Evolutionary conservation across 805 yeast species (phyloP), one percentile per base, ranked within the genome.

Genomic region (Wickerhamomyces tratensis): DNA sequence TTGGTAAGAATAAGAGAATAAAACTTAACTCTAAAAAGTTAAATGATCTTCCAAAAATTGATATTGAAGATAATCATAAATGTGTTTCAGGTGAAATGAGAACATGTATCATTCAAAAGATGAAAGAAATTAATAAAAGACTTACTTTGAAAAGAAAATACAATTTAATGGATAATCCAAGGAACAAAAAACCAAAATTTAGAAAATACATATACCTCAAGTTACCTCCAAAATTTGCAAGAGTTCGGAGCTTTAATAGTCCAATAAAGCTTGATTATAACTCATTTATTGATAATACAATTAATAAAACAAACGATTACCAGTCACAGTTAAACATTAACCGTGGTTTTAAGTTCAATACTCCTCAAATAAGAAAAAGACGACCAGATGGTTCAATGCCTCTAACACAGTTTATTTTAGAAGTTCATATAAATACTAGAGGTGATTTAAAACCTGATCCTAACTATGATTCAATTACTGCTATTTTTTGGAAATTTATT

Each of bases 401-500:
- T 26, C 53, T 88, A 52, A 68, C 82, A 0, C 67, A 77, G n/a
- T 60, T 88, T 33, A 65, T 73, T 6, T 48, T 86, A 42, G 98
- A 91, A 52, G 55, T 86, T 0, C 89, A 82, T 58, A 78, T 74
- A 0, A 72, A 72, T 37, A 72, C 82, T 0, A 57, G 76, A n/a
- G 69, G 59, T 0, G 65, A 61, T 7, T 57, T 65, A 10, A 49
- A 56, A 7, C 91, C 97, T 0, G 82, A 87, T 52, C 94, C 96
- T 0, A 43, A 51, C 5, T 37, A 49, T 1, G 95, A 91, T 58
- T 65, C 73, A 1, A 65, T 89, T 0, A 46, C 61, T 0, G 71
- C 79, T 7, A 70, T 88, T 0, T 71, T 82, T 48, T 88, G 91
- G 82, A 68, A 66, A 15, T 69, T 75, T 46, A 76, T 79, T 43